Conservation (phyloP, 139 green algal species). For the Coccomyxa sp. region DNA sequence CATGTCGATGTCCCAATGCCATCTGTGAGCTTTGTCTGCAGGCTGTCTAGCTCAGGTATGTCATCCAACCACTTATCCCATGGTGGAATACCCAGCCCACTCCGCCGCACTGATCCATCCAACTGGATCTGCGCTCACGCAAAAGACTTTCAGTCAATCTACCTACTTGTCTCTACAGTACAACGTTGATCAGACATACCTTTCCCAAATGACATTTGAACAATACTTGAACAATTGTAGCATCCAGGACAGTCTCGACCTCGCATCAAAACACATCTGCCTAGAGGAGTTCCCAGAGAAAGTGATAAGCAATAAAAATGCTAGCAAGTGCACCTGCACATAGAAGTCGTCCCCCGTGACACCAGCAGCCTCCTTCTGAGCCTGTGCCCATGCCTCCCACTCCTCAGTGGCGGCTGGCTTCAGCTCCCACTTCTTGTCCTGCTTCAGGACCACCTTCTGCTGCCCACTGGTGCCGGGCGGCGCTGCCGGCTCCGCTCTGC, state of each 20-base stretch:
- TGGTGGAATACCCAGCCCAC: constrained; percentile 63
- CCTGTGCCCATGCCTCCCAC: constrained; percentile 74
- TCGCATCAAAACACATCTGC: too few relatives aligned
- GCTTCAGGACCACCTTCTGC: constrained; percentile 15
- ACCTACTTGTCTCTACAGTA: neutral
- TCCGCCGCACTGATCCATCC: constrained; percentile 79
- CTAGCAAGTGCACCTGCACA: constrained; percentile 45
- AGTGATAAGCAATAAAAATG: too few relatives aligned
- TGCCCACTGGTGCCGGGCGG: neutral
- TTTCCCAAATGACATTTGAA: too few relatives aligned
- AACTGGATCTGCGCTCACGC: constrained; percentile 74
- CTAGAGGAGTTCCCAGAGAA: too few relatives aligned
- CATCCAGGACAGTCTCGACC: too few relatives aligned
- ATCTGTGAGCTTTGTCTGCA: constrained; percentile 67
- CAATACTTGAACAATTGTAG: too few relatives aligned
- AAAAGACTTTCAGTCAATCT: neutral
- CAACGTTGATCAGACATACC: neutral
- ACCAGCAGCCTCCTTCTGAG: constrained; percentile 50
- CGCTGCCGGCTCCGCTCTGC: neutral
- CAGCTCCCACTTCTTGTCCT: constrained; percentile 66
- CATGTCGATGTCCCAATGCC: neutral
- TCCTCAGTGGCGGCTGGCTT: constrained; percentile 39
- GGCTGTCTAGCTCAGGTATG: constrained; percentile 59
- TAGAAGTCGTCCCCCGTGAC: constrained; percentile 35
- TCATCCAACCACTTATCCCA: constrained; percentile 79